Evolutionary conservation across 1,284 basidiomycete genomes (phyloP).

Genomic region (Neonothopanus nambi): DNA sequence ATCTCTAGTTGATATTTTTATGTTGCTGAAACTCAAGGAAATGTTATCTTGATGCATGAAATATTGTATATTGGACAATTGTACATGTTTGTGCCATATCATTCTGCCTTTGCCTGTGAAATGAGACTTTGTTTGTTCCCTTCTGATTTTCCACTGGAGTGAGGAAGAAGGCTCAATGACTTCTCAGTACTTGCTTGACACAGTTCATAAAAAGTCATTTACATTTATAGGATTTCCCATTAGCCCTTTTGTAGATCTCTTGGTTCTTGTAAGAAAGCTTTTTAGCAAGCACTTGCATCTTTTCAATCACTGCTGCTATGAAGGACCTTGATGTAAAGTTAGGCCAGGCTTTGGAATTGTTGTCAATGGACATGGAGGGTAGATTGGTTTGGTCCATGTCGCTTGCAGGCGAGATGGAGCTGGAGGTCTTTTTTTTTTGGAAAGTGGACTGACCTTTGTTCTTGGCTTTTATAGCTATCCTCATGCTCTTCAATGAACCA

Average conservation of each 20-base stretch:
- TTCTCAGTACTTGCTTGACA: constrained; percentile 45
- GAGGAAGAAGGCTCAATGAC: neutral
- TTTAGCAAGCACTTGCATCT: constrained; percentile 42
- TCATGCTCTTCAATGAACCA: constrained; percentile 45
- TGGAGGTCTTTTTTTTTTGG: neutral
- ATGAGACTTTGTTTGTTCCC: constrained; percentile 55
- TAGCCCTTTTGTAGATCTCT: too few species aligned
- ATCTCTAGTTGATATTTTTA: constrained; percentile 3
- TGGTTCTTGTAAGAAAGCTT: constrained; percentile 40
- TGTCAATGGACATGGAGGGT: constrained; percentile 58
- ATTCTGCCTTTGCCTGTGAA: constrained; percentile 50
- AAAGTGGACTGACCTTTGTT: neutral
- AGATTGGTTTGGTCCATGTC: constrained; percentile 47
- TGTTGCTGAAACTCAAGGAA: constrained; percentile 1
- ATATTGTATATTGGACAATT: constrained; percentile 71
- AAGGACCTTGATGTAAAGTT: constrained; percentile 60
- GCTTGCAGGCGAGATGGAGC: constrained; percentile 43
- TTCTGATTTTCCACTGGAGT: constrained; percentile 42
- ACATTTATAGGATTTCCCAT: too few species aligned
- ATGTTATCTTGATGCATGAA: constrained; percentile 43
- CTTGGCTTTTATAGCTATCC: constrained; percentile 37
- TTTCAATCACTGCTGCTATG: constrained; percentile 49
- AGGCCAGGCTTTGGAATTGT: constrained; percentile 35
- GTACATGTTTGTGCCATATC: constrained; percentile 63
- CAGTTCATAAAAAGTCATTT: constrained; percentile 37